A percentile compares a stretch with the other conserved stretches of the same genome.
These are phyloP conservation scores for Purpureocillium takamizusanense DNA, from an alignment of 2,329 filamentous ascomycete species.

Conservation along the genomic window DNA sequence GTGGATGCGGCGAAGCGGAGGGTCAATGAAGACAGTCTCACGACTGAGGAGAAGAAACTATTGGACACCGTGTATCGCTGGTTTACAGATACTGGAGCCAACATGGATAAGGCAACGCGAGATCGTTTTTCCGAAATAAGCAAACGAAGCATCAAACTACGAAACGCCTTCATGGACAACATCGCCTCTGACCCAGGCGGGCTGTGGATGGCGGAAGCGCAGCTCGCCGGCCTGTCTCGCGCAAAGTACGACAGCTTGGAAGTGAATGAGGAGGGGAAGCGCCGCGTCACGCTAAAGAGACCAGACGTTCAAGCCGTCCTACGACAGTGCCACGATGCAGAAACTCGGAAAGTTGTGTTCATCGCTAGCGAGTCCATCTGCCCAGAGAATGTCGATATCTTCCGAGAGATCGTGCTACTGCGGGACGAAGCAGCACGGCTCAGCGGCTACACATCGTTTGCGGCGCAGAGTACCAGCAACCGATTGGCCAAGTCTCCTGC, in stretches of 20 bases:
- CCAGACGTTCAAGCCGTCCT: not conserved
- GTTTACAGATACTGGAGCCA: too few species aligned
- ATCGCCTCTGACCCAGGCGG: not conserved
- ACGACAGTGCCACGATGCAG: not conserved
- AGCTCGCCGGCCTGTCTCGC: conserved; percentile 1
- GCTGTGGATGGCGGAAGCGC: not conserved
- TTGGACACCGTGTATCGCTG: too few species aligned
- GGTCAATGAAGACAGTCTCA: too few species aligned
- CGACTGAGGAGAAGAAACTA: too few species aligned
- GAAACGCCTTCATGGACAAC: not conserved
- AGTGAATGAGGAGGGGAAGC: not conserved
- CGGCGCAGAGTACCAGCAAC: not conserved
- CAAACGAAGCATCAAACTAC: too few species aligned
- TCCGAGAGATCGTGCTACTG: conserved; percentile 4
- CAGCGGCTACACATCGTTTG: conserved; percentile 3
- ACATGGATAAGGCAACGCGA: too few species aligned
- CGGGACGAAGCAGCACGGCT: conserved; percentile 5
- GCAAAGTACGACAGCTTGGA: not conserved
- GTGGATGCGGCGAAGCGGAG: too few species aligned
- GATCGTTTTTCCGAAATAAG: too few species aligned
- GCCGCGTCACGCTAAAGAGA: not conserved
- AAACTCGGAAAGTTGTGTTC: not conserved
- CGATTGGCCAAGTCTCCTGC: conserved; percentile 3
- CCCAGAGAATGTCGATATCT: conserved; percentile 1
- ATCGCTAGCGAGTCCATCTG: not conserved